Evolutionary conservation across 148 eudicot species (phyloP).

Genomic region (Persicaria maculosa): DNA sequence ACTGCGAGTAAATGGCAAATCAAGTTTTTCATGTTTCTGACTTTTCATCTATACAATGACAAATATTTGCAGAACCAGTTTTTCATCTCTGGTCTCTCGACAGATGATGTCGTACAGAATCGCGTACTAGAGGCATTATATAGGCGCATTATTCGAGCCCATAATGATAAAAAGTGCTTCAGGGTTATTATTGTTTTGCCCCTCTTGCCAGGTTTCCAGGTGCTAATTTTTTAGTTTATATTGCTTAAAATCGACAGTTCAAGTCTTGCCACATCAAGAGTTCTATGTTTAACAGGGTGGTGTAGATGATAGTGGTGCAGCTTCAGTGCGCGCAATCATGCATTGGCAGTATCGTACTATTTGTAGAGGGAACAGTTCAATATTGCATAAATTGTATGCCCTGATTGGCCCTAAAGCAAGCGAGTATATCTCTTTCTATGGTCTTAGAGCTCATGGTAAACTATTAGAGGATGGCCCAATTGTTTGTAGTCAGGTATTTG

Average conservation of each 20-base stretch:
- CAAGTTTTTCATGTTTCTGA: slow-evolving; percentile 19
- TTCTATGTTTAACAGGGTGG: slow-evolving; percentile 62
- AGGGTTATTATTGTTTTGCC: slow-evolving; percentile 89
- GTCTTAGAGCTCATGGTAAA: slow-evolving; percentile 85
- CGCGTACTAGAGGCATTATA: slow-evolving; percentile 82
- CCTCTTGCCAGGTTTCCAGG: slow-evolving; percentile 99
- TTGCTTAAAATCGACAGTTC: not conserved
- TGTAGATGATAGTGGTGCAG: slow-evolving; percentile 94
- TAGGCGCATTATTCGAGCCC: slow-evolving; percentile 78
- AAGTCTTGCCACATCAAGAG: not conserved
- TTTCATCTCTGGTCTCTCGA: slow-evolving; percentile 96
- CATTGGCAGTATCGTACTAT: slow-evolving; percentile 99
- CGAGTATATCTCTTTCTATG: slow-evolving; percentile 95
- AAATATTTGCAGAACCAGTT: slow-evolving; percentile 78
- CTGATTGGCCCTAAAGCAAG: slow-evolving; percentile 70
- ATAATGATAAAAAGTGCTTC: slow-evolving; percentile 80
- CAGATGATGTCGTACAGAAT: slow-evolving; percentile 77
- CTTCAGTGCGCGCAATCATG: slow-evolving; percentile 95
- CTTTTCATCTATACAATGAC: slow-evolving; percentile 18
- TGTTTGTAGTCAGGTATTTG: slow-evolving; percentile 79
- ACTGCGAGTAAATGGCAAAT: not conserved
- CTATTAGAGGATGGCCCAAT: slow-evolving; percentile 76
- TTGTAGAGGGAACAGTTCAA: slow-evolving; percentile 77
- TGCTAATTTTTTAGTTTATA: slow-evolving; percentile 17
- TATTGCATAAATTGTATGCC: slow-evolving; percentile 72